Evolutionary conservation across 2,329 filamentous ascomycete genomes (phyloP).

Genomic region (Chrysoporthe puriensis): DNA sequence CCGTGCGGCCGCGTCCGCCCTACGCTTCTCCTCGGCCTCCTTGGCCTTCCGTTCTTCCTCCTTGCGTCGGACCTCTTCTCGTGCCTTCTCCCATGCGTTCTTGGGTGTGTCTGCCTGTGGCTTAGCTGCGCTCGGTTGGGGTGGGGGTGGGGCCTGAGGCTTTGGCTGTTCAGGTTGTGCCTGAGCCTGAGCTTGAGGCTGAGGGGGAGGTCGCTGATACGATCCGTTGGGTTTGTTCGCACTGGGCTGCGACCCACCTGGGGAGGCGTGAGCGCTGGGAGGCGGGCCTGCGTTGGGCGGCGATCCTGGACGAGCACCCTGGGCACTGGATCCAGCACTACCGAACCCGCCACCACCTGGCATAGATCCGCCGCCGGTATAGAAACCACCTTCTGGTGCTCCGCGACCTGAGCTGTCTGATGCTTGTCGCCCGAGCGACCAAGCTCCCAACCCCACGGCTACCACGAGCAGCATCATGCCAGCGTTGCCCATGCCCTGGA

Average conservation of each 20-base stretch:
- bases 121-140: slow-evolving; percentile 32
- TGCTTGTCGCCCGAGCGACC: slow-evolving; percentile 72
- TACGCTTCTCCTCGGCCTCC: slow-evolving; percentile 64
- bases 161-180: slow-evolving; percentile 26
- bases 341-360: slow-evolving; percentile 27
- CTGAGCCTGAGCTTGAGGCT: slow-evolving; percentile 23
- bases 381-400: slow-evolving; percentile 27
- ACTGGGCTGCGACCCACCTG: slow-evolving; percentile 30
- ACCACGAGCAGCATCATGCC: slow-evolving; percentile 74
- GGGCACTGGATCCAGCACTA: slow-evolving; percentile 26
- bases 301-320: slow-evolving; percentile 37
- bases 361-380: slow-evolving; percentile 29
- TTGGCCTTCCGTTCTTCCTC: slow-evolving; percentile 66
- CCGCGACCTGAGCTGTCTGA: slow-evolving; percentile 42
- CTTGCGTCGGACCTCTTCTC: slow-evolving; percentile 66
- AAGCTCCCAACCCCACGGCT: slow-evolving; percentile 75
- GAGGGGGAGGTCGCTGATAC: slow-evolving; percentile 33
- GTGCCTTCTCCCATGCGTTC: slow-evolving; percentile 68
- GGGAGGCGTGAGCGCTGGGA: slow-evolving; percentile 30
- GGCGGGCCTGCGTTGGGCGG: slow-evolving; percentile 40
- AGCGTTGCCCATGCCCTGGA: slow-evolving; percentile 72
- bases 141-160: slow-evolving; percentile 29
- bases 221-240: slow-evolving; percentile 34
- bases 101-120: slow-evolving; percentile 43
- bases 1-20: slow-evolving; percentile 57